phyloP scores from a whole-genome alignment of 768 basidiomycete species.

The Rhodocollybia butyracea region DNA sequence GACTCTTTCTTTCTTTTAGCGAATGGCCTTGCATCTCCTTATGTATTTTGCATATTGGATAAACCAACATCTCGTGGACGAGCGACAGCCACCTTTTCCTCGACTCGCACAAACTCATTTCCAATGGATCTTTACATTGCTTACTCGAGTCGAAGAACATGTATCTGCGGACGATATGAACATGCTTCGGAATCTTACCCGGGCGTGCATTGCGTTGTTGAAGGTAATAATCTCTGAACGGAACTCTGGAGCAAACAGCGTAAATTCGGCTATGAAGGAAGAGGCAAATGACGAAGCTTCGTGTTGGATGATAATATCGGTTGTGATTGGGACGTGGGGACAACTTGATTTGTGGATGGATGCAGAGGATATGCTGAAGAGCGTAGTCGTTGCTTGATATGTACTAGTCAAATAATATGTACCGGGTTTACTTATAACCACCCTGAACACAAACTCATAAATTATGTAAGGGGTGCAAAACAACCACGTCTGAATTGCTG shows the following conservation, averaged over 20 bases:
- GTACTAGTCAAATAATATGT: too few species aligned
- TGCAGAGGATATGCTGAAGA: conserved; percentile 50
- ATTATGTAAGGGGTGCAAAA: too few species aligned
- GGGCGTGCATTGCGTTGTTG: conserved; percentile 60
- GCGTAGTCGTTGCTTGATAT: not conserved
- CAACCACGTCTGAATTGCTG: too few species aligned
- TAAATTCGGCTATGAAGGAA: too few species aligned
- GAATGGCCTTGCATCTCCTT: conserved; percentile 67
- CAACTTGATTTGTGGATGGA: conserved; percentile 82
- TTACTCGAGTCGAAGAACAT: conserved; percentile 65
- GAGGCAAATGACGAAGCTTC: conserved; percentile 38
- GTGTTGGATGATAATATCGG: conserved; percentile 74
- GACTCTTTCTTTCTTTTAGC: conserved; percentile 34
- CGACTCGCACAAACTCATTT: conserved; percentile 56
- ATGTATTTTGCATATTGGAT: conserved; percentile 88
- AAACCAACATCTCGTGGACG: conserved; percentile 51
- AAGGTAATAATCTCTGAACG: conserved; percentile 26
- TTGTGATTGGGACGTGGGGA: conserved; percentile 67
- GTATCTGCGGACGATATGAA: conserved; percentile 76
- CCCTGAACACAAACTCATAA: too few species aligned
- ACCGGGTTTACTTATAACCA: too few species aligned
- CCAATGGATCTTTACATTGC: conserved; percentile 75
- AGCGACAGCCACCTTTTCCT: conserved; percentile 29
- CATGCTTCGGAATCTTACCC: conserved; percentile 70
- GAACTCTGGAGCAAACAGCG: not conserved